These are phyloP conservation scores for Trichaptum fuscoviolaceum DNA, from an alignment of 768 basidiomycete species.

Conservation along the genomic window DNA sequence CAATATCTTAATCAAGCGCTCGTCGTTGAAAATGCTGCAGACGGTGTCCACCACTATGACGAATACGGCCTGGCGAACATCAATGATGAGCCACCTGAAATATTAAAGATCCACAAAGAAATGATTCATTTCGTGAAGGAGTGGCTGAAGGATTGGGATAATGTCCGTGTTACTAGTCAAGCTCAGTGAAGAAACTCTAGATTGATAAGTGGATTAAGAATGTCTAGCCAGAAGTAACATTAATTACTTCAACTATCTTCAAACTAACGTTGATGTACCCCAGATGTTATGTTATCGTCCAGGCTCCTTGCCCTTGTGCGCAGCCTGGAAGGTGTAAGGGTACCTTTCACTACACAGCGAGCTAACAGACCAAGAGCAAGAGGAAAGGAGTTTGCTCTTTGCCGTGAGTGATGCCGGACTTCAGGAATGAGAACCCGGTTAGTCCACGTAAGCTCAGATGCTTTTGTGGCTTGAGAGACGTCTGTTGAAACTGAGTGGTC, in stretches of 20 bases:
- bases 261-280: background rate
- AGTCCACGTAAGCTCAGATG: background rate
- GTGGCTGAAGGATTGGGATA: slow-evolving; percentile 56
- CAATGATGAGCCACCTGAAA: slow-evolving; percentile 65
- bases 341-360: background rate
- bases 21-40: slow-evolving; percentile 27
- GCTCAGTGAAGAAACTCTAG: background rate
- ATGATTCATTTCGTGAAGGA: slow-evolving; percentile 72
- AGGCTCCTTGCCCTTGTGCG: background rate
- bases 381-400: background rate
- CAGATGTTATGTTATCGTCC: background rate
- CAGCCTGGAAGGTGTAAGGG: background rate
- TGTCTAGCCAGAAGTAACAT: background rate
- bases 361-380: background rate
- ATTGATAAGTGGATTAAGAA: background rate
- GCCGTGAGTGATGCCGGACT: background rate
- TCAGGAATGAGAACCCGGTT: background rate
- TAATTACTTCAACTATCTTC: background rate
- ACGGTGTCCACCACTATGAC: slow-evolving; percentile 64
- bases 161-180: background rate
- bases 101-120: slow-evolving; percentile 73
- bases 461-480: background rate
- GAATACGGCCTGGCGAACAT: slow-evolving; percentile 68
- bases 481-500: background rate
- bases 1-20: background rate